Percentiles rank a stretch among this genome's conserved stretches.
These are phyloP conservation scores for Aspergillus texensis DNA, from an alignment of 2,329 filamentous ascomycete species.

Conservation along the genomic window DNA sequence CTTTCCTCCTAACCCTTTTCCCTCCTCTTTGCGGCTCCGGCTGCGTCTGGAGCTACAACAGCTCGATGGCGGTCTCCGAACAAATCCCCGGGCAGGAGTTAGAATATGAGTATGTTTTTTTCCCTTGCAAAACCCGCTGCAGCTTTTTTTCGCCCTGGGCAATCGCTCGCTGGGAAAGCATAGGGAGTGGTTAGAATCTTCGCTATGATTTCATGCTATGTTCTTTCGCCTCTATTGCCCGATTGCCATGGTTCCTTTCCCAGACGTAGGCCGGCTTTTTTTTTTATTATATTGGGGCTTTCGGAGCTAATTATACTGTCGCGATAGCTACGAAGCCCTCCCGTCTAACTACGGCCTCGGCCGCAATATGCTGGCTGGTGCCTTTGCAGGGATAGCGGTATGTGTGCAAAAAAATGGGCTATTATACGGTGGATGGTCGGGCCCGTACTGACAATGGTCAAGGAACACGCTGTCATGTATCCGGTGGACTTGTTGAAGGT, in stretches of 20 bases:
- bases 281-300: neutral
- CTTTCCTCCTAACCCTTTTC: neutral
- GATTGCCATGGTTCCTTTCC: neutral
- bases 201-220: neutral
- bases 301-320: no score
- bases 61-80: conserved; percentile 46
- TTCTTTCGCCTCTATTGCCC: neutral
- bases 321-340: conserved; percentile 81
- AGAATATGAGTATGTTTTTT: conserved; percentile 45
- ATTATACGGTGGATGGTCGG: neutral
- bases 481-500: conserved; percentile 98
- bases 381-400: conserved; percentile 95
- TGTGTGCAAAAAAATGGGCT: conserved; percentile 34
- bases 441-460: conserved; percentile 22
- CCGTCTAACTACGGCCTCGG: conserved; percentile 91
- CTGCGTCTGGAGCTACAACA: conserved; percentile 38
- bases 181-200: neutral
- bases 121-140: neutral
- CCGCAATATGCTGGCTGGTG: conserved; percentile 94
- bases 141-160: neutral
- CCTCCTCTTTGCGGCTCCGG: conserved; percentile 30
- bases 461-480: conserved; percentile 99
- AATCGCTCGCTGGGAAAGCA: neutral
- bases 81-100: conserved; percentile 45
- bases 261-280: neutral